These are phyloP conservation scores for Gillenia trifoliata DNA, from an alignment of 306 rosid genomes.

Conservation along the genomic window DNA sequence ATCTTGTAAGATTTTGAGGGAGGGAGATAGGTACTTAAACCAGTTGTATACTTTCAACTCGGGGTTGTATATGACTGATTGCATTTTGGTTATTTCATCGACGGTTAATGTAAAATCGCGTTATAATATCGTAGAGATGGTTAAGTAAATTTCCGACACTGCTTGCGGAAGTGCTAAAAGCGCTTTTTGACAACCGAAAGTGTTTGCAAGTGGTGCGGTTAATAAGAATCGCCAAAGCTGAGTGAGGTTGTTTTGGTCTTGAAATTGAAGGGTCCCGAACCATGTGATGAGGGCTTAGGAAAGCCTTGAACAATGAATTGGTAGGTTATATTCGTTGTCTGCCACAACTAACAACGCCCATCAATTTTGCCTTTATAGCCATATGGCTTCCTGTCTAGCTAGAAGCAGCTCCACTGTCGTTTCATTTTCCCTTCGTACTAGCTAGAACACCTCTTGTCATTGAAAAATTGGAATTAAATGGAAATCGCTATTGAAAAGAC, in stretches of 20 bases:
- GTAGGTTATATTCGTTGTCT: constrained; percentile 29
- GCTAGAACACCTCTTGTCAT: neutral
- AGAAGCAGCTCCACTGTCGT: constrained; percentile 25
- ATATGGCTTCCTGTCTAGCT: constrained; percentile 22
- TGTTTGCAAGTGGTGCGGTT: neutral
- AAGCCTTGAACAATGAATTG: too few relatives aligned
- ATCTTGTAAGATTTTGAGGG: neutral
- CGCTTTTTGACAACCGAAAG: neutral
- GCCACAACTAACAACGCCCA: constrained; percentile 23
- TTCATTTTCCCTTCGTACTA: constrained; percentile 3
- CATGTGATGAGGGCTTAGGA: constrained; percentile 31
- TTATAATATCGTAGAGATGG: neutral
- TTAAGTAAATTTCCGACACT: neutral
- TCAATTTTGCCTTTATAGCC: constrained; percentile 20
- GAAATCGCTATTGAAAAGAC: too few relatives aligned
- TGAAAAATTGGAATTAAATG: too few relatives aligned
- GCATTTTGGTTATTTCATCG: neutral
- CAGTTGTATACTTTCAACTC: neutral
- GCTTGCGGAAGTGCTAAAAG: neutral
- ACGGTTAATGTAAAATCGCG: neutral
- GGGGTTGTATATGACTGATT: neutral
- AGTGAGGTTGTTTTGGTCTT: neutral
- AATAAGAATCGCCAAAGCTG: neutral
- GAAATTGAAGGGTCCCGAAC: constrained; percentile 32
- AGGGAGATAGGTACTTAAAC: neutral